Base-by-base conservation (phyloP, 768 basidiomycete genomes). In the Dentipellis fragilis region DNA sequence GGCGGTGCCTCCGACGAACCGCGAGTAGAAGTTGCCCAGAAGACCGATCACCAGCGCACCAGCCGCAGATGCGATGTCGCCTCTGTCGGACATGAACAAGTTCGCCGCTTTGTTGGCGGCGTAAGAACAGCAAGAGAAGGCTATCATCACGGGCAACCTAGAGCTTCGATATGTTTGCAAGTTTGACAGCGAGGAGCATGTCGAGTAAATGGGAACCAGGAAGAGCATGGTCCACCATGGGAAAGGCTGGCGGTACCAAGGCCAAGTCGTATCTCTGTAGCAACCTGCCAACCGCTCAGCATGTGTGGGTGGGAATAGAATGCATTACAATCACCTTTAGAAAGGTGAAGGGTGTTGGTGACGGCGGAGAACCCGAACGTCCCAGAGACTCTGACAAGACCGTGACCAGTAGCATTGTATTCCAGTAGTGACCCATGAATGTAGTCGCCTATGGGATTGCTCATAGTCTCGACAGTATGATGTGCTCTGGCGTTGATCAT, bases 211-310 rank as follows among this genome's bases (percentile, higher is more conserved):
- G 16, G 89, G 90, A 21, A 91, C 89, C 37, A 92, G 73, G 67
- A 85, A 70, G 65, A 88, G 79, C 61, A 86, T 67, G n/a, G 83
- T 75, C 87, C 88, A 92, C 80, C 80, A 85, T 1, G 91, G 92
- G 63, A 90, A 76, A 4, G 83, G 78, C 62, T 88, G 85, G 60
- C 80, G 76, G 69, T 76, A 87, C 86, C 88, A 91, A 2, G 81
- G 81, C 84, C 86, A 89, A 21, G 66, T 65, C 2, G 85, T 79
- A 57, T 89, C 78, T 49, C 90, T 82, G 59, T 81, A 78, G 67
- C 91, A 94, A 22, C 87, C 87, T 87, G 66, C 5, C 12, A 34
- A 21, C 12, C 22, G n/a, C 29, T 16, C 16, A 35, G 4, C 36
- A 6, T 14, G n/a, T 6, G 29, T 4, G 8, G n/a, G 16, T 37